Conservation (phyloP, 495 filamentous ascomycete species). For the Penicillium coprophilum region DNA sequence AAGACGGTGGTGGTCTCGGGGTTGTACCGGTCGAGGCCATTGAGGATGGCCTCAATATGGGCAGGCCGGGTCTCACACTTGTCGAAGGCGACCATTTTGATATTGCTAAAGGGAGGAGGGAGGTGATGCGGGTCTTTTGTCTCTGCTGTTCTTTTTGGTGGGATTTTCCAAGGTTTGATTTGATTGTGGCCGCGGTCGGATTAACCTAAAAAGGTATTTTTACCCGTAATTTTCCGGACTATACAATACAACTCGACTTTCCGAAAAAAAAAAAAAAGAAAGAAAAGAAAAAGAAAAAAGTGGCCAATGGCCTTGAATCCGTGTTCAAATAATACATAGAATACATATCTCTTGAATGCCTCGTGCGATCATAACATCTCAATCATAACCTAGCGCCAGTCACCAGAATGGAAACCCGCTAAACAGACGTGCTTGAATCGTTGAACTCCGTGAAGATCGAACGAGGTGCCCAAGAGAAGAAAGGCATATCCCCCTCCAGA, state of each 20-base stretch:
- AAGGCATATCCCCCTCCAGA: conserved; percentile 12
- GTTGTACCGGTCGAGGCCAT: conserved; percentile 97
- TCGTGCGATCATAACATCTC: conserved; percentile 22
- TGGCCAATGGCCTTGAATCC: conserved; percentile 7
- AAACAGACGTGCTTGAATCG: conserved; percentile 9
- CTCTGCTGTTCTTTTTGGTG: conserved; percentile 36
- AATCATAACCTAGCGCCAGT: conserved; percentile 9
- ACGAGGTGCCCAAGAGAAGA: conserved; percentile 24
- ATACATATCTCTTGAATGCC: conserved; percentile 32
- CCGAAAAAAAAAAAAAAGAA: too few species aligned
- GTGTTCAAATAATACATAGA: conserved; percentile 32
- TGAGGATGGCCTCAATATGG: conserved; percentile 84
- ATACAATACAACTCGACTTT: conserved; percentile 3
- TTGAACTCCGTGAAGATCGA: conserved; percentile 7
- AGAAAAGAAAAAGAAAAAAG: too few species aligned
- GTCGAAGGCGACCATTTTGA: conserved; percentile 55
- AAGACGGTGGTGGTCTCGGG: conserved; percentile 92
- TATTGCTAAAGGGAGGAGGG: conserved; percentile 25
- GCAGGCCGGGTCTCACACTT: conserved; percentile 70
- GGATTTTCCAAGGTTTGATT: conserved; percentile 37
- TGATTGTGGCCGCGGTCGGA: conserved; percentile 36
- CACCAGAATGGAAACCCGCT: background rate
- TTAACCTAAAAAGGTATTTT: conserved; percentile 25
- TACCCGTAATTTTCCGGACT: conserved; percentile 25
- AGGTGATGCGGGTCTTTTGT: conserved; percentile 32